Conservation (phyloP, 1,284 basidiomycete genomes). For the Microbotryum silenes-acaulis region DNA sequence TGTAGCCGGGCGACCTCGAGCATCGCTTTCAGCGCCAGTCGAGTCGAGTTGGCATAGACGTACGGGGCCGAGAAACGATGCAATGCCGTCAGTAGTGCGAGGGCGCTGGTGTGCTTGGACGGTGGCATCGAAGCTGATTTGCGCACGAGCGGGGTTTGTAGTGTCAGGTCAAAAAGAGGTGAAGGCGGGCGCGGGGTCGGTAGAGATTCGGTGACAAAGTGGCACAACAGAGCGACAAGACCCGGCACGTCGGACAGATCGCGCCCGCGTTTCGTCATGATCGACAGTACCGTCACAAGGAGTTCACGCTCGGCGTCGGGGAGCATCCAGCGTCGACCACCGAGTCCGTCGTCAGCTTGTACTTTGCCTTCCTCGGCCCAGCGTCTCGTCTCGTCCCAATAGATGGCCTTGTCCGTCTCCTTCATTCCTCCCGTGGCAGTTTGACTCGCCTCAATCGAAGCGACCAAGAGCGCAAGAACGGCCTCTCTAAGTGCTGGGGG, state of each 20-base stretch:
- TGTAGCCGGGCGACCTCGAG: slow-evolving; percentile 27
- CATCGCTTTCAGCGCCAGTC: slow-evolving; percentile 21
- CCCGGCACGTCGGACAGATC: slow-evolving; percentile 35
- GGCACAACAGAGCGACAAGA: slow-evolving; percentile 33
- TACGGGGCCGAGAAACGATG: slow-evolving; percentile 36
- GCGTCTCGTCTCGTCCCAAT: slow-evolving; percentile 30
- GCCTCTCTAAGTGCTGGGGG: slow-evolving; percentile 12
- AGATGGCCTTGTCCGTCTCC: slow-evolving; percentile 31
- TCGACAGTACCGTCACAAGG: slow-evolving; percentile 27
- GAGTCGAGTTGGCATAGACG: slow-evolving; percentile 31
- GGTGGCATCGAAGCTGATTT: slow-evolving; percentile 11
- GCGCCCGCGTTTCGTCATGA: slow-evolving; percentile 32
- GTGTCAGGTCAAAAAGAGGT: slow-evolving; percentile 32
- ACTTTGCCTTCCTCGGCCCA: slow-evolving; percentile 29
- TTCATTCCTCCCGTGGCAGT: slow-evolving; percentile 27
- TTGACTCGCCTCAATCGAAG: slow-evolving; percentile 26
- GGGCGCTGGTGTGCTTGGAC: slow-evolving; percentile 21
- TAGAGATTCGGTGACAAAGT: slow-evolving; percentile 26
- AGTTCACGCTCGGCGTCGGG: slow-evolving; percentile 29
- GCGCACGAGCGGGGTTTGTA: slow-evolving; percentile 33
- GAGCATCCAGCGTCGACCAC: slow-evolving; percentile 15
- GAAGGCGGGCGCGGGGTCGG: slow-evolving; percentile 26
- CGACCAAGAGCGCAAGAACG: slow-evolving; percentile 24
- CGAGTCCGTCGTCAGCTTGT: slow-evolving; percentile 24
- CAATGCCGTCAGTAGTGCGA: slow-evolving; percentile 32